Evolutionary conservation across 2,329 filamentous ascomycete genomes (phyloP), one percentile per base, ranked within the genome.

Genomic region (Xylaria sp.): DNA sequence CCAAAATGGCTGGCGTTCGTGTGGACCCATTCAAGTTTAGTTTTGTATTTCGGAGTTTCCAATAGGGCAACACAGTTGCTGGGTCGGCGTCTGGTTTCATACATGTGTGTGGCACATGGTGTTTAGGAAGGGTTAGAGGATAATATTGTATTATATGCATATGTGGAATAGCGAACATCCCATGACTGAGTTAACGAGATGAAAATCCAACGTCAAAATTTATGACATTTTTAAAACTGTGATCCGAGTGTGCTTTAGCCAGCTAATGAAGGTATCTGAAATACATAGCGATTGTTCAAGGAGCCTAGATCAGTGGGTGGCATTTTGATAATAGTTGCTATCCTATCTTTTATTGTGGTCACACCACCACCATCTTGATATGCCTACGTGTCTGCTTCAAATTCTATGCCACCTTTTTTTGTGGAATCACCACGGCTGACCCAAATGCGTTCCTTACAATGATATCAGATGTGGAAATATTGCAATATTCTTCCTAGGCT

Each of bases 101-200:
- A 42, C 32, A 55, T 9, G n/a, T 54, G 51, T n/a, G 60, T 35
- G 48, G 16, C 18, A 48, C 40, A 13, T 8, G 65, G 62, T 51
- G 44, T 51, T 62, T 37, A n/a, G 40, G 32, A 21, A 35, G 3
- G 66, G 51, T 54, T 62, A 59, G 44, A 66, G 53, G 62, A 44
- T 59, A 55, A 44, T 59, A 55, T 54, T 63, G 29, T 47, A 63
- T 63, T 27, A 23, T 44, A 62, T 57, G 42, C 55, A 53, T 18
- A 44, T 48, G 29, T 50, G 55, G 63, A 18, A 60, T 60, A 44
- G 58, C 27, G 35, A 21, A 37, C 35, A 65, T 40, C 25, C 18
- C 25, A 55, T 25, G 54, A 40, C n/a, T 60, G 51, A 51, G 23
- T 60, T 64, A 68, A 67, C 61, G 60, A 69, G 44, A 67, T 44